Evolutionary conservation across 306 rosid species (phyloP), one percentile per base, ranked within the genome.

Genomic region (Pueraria montana): DNA sequence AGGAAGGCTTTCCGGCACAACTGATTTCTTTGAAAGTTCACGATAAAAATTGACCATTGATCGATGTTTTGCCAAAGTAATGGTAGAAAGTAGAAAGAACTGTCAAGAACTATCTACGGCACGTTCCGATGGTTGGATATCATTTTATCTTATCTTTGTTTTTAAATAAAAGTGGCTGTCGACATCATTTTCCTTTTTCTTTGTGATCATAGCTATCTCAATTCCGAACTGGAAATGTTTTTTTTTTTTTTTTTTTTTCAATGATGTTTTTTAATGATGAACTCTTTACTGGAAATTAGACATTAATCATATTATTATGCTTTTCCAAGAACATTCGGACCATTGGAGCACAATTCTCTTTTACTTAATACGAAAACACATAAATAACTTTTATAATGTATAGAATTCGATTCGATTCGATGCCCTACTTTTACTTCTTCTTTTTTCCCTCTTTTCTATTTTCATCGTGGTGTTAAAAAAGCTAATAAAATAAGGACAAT

Each of bases 11-110:
- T 46, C 17, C 0, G 27, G 42, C 11, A 18, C 2, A 50, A 34
- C 2, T 36, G 43, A 16, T 23, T 20, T 56, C 0, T 52, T 52
- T 14, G 53, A 53, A 79, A 36, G 83, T 73, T 67, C n/a, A 53
- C 2, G 2, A 6, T 12, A 38, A 2, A 14, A 68, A 50, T 52
- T 48, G 65, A 65, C 65, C 48, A 63, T n/a, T 24, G 74, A 64
- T 56, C 11, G 64, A 9, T 79, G 21, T 6, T 53, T 38, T 24
- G 59, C 11, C 61, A 77, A 61, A 77, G 72, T 3, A 69, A 42
- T 18, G 78, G 84, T 55, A 43, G 43, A 52, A 50, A 77, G 55
- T 66, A 50, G 75, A 50, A 53, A 79, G 48, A 80, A 42, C 11
- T 45, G 27, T 71, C 27, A 67, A 79, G 34, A 80, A 42, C 16